Percentiles rank a stretch among this genome's conserved stretches.
phyloP scores from a whole-genome alignment of 2,329 filamentous ascomycete genomes.

The Colletotrichum navitas region DNA sequence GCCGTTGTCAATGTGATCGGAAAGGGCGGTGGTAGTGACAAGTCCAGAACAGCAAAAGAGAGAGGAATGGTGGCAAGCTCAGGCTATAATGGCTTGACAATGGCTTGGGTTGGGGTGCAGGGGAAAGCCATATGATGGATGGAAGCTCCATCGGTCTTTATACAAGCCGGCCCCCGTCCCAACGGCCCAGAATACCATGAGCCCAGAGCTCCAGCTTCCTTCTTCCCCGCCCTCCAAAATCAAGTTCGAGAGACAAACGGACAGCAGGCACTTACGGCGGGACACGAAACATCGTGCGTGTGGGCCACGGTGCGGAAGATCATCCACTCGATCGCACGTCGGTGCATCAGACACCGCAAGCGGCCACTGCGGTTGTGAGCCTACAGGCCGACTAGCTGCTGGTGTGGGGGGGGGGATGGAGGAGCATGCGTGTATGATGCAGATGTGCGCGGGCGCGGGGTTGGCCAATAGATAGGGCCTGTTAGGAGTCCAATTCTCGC shows the following conservation, averaged over 20 bases:
- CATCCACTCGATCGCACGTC: slow-evolving; percentile 37
- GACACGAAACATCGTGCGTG: slow-evolving; percentile 40
- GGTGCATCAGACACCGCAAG: slow-evolving; percentile 38
- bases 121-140: neutral
- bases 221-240: neutral
- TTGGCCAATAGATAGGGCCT: slow-evolving; percentile 28
- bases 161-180: neutral
- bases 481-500: slow-evolving; percentile 41
- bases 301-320: slow-evolving; percentile 37
- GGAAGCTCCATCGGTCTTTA: neutral
- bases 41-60: neutral
- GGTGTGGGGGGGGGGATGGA: neutral
- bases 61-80: neutral
- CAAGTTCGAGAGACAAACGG: neutral
- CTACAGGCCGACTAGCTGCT: neutral
- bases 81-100: neutral
- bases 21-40: neutral
- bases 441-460: neutral
- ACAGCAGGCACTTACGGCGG: slow-evolving; percentile 26
- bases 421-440: neutral
- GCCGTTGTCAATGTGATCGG: neutral
- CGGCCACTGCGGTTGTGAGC: slow-evolving; percentile 14
- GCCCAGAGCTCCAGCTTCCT: neutral
- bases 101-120: neutral
- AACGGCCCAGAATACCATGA: neutral